A percentile compares a stretch with the other conserved stretches of the same genome.
phyloP scores from a whole-genome alignment of 2,329 filamentous ascomycete genomes.

The Pleochaeta shiraiana region DNA sequence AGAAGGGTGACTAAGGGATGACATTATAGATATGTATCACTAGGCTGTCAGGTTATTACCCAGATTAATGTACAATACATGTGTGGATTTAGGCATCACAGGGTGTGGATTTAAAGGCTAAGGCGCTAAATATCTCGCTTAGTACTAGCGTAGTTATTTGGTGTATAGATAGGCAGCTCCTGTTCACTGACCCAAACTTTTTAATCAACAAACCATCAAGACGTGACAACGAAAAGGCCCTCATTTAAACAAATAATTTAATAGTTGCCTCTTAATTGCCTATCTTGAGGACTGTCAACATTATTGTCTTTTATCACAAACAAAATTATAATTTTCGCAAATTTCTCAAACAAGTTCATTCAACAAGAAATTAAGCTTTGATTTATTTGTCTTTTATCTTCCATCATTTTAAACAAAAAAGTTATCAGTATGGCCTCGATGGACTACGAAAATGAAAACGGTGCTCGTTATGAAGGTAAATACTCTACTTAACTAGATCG shows the following conservation, averaged over 20 bases:
- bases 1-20: no score
- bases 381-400: neutral
- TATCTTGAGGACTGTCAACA: neutral
- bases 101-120: no score
- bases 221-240: neutral
- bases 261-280: no score
- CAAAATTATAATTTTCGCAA: neutral
- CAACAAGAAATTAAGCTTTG: neutral
- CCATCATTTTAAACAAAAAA: conserved; percentile 8
- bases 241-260: no score
- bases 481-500: neutral
- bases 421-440: conserved; percentile 29
- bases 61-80: no score
- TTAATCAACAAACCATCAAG: neutral
- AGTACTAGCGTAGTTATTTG: neutral
- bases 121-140: neutral
- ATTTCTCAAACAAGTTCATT: neutral
- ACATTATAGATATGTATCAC: no score
- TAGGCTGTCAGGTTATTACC: no score
- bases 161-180: neutral
- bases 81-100: no score
- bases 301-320: neutral
- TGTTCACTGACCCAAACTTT: neutral
- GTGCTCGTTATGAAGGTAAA: conserved; percentile 42
- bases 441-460: conserved; percentile 48